Base-by-base conservation (phyloP, 2,329 filamentous ascomycete species). In the Myotisia sp. region DNA sequence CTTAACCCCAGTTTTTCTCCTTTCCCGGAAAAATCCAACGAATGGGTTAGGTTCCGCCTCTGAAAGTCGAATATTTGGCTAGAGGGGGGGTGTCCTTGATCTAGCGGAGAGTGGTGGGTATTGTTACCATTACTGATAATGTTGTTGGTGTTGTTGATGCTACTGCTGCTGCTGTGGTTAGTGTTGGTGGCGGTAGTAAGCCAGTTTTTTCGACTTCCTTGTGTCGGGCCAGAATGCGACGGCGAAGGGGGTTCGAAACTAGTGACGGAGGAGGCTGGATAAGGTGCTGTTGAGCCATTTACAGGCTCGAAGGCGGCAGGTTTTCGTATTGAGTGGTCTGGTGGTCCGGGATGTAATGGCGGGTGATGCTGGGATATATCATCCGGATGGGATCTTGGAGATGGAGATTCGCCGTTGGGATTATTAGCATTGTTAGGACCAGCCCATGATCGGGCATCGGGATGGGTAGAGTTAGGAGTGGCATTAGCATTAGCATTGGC, bases 1-100 rank as follows among this genome's bases (percentile, higher is more conserved):
- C 76, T 77, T 20, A 90, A 69, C 4, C 75, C 77, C 6, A 86
- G 63, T 29, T 75, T 69, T 49, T 86, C 80, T 17, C 63, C 63
- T 19, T 50, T 44, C 1, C 69, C 62, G 2, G 69, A 68, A 38
- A 80, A 59, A 24, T 78, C 70, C 1, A 79, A 51, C 24, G 67
- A 67, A 37, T 76, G 71, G 12, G 63, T 53, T 29, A 61, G 45
- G 26, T 51, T 61, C 42, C 60, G 51, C 8, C 47, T 58, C 34
- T 62, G 55, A 26, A 58, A 55, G 28, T 60, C 58, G 26, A 63
- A 59, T n/a, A 57, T 57, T 3, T 34, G 32, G n/a, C 17, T 34
- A 14, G 20, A 17, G 4, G 19, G 55, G 46, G 33, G 52, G 54
- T 21, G 59, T 53, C 20, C 20, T 6, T 32, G 19, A 14, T 32